Conservation (phyloP, 148 eudicot species). For the Salicornia ramosissima region DNA sequence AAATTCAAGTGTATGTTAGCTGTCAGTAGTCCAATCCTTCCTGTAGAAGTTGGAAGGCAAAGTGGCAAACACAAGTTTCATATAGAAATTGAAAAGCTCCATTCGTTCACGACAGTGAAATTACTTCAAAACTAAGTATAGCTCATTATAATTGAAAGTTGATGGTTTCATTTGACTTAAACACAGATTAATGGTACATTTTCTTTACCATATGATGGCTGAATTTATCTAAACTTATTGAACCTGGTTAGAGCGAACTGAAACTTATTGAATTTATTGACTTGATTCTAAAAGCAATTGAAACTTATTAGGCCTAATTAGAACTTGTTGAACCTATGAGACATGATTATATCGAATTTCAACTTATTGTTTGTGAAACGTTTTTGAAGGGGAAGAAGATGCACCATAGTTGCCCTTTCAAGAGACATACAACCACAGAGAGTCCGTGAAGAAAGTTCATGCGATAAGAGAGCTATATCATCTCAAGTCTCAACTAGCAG, state of each 20-base stretch:
- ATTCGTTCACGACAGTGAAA: background rate
- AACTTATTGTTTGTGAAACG: no score
- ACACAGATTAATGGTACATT: background rate
- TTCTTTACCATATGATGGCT: no score
- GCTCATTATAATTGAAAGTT: background rate
- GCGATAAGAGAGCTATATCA: background rate
- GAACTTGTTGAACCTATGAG: no score
- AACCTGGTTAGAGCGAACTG: no score
- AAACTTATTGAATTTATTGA: no score
- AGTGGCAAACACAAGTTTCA: background rate
- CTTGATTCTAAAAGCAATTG: no score
- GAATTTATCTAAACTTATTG: no score
- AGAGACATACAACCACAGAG: background rate
- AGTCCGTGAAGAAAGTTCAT: background rate
- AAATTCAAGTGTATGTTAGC: background rate
- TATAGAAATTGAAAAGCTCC: background rate
- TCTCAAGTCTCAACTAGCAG: background rate
- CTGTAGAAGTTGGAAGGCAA: background rate
- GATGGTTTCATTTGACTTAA: background rate
- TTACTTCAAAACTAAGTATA: background rate
- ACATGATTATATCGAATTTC: no score
- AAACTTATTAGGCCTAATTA: no score
- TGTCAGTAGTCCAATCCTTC: background rate
- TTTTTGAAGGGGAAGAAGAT: no score
- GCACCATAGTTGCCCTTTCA: no score